phyloP scores from a whole-genome alignment of 768 basidiomycete genomes.

The Ramaria rubella region DNA sequence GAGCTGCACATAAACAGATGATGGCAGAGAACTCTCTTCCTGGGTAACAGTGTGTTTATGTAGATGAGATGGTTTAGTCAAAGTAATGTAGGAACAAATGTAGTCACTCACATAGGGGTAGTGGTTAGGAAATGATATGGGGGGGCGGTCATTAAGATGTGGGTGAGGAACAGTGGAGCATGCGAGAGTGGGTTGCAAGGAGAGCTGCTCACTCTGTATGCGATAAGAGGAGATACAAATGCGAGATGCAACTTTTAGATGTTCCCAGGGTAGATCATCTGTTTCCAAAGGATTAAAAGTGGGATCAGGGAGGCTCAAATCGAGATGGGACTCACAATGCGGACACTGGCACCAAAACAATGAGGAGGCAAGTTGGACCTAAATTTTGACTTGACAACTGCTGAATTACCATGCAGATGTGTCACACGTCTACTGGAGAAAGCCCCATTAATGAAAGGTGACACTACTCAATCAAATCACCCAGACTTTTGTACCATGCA shows the following conservation, averaged over 20 bases:
- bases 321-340: constrained; percentile 58
- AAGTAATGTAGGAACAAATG: too few relatives aligned
- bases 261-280: constrained; percentile 93
- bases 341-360: constrained; percentile 87
- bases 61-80: too few relatives aligned
- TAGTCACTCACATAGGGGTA: too few relatives aligned
- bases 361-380: constrained; percentile 89
- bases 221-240: constrained; percentile 2
- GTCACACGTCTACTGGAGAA: constrained; percentile 72
- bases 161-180: too few relatives aligned
- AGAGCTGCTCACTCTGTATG: too few relatives aligned
- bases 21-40: too few relatives aligned
- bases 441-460: not conserved
- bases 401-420: constrained; percentile 88
- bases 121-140: too few relatives aligned
- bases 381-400: constrained; percentile 98
- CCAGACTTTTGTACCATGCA: constrained; percentile 91
- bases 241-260: constrained; percentile 42
- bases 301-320: constrained; percentile 1
- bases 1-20: too few relatives aligned
- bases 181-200: too few relatives aligned
- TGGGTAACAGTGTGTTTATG: too few relatives aligned
- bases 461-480: constrained; percentile 61
- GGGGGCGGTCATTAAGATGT: too few relatives aligned
- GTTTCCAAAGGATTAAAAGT: constrained; percentile 1